Evolutionary conservation across 2,329 filamentous ascomycete species (phyloP), one percentile per base, ranked within the genome.

Genomic region (Fusarium chuoi): DNA sequence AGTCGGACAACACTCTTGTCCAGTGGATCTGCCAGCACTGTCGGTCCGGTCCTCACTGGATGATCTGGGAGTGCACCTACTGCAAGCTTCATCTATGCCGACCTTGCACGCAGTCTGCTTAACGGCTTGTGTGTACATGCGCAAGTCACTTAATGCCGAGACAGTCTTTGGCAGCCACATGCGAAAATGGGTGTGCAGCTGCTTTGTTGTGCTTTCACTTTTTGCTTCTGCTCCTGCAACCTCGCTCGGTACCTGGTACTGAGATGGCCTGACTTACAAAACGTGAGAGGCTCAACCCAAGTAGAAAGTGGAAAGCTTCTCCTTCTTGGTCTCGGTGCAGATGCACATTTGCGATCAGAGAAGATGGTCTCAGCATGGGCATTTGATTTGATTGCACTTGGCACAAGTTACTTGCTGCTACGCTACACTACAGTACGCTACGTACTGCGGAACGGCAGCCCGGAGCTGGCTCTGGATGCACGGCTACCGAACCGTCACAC

Each of bases 1-100:
- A 93, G 82, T 90, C 89, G 36, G 89, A 92, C 77, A 91, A 84
- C 78, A 91, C 87, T 17, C 80, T 92, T 61, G 86, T 93, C 63
- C 87, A 91, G 79, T 93, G 90, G 90, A 85, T 86, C 57, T 93
- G 91, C 84, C 86, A 88, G 67, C 82, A 91, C 77, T 93, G 91
- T 79, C 87, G 89, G 69, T 88, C 87, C 5, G 90, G 90, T 4
- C 90, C 90, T 58, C 88, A 90, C 81, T 92, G 90, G 89, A 88
- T 87, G 82, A 92, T 93, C 77, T 92, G 88, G 73, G 89, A 93
- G 81, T 93, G 91, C 83, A 85, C 87, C 70, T 91, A 91, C 80
- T 93, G 91, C 87, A 90, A 90, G 80, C 82, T 91, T 57, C 90
- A 92, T 82, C 86, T 88, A 36, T 93, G 91, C 80, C 85, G 89